Conservation (phyloP, 495 filamentous ascomycete genomes). For the Hypoxylon trugodes region DNA sequence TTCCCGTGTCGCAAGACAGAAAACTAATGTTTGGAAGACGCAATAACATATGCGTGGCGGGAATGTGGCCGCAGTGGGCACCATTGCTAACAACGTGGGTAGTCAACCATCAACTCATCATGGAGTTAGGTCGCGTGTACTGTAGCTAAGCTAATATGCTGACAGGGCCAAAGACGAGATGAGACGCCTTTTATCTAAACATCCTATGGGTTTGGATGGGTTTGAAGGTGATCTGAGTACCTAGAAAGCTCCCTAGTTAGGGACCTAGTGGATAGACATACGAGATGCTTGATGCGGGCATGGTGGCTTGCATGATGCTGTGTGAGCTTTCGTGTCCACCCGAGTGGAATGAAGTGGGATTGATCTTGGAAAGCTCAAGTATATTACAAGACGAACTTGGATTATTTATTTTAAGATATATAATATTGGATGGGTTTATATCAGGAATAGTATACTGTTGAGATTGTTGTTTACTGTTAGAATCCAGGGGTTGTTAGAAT, state of each 20-base stretch:
- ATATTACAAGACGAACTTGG: too few relatives aligned
- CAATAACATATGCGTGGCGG: conserved; percentile 19
- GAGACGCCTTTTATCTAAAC: background rate
- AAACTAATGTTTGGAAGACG: conserved; percentile 2
- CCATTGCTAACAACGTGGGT: conserved; percentile 6
- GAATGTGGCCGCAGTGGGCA: conserved; percentile 17
- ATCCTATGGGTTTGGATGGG: background rate
- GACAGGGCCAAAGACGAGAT: conserved; percentile 16
- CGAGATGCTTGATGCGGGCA: too few relatives aligned
- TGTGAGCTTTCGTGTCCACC: too few relatives aligned
- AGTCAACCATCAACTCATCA: background rate
- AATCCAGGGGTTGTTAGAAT: too few relatives aligned
- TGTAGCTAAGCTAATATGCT: background rate
- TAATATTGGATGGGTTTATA: too few relatives aligned
- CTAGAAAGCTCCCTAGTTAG: too few relatives aligned
- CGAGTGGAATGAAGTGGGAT: too few relatives aligned
- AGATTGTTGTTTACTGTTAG: too few relatives aligned
- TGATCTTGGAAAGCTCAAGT: too few relatives aligned
- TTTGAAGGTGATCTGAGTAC: background rate
- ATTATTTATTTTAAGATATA: too few relatives aligned
- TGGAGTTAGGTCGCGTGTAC: background rate
- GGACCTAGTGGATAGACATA: background rate
- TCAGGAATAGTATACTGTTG: too few relatives aligned
- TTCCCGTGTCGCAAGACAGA: background rate
- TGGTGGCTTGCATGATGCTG: too few relatives aligned